Percentiles rank a stretch among this genome's conserved stretches.
Evolutionary conservation across 2,329 filamentous ascomycete genomes (phyloP).

Genomic region (Aphanocladium album): DNA sequence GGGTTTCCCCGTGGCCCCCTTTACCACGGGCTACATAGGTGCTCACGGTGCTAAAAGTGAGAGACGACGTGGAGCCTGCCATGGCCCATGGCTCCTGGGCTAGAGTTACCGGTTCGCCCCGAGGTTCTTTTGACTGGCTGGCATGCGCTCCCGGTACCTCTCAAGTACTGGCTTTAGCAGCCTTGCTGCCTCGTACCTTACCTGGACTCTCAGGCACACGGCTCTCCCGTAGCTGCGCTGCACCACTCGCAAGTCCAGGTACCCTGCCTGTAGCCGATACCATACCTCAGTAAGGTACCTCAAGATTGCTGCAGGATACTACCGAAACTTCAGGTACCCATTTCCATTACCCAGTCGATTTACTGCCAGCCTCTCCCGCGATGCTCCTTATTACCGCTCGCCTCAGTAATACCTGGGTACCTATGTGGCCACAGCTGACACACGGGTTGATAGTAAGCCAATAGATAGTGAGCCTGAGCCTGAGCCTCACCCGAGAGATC

Average conservation of each 20-base stretch:
- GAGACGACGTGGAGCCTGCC: no score
- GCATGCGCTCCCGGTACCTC: background rate
- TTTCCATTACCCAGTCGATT: background rate
- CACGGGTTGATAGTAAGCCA: conserved; percentile 1
- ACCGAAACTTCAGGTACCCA: background rate
- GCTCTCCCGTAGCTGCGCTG: background rate
- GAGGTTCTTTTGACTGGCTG: conserved; percentile 3
- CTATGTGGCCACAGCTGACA: conserved; percentile 1
- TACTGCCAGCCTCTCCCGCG: background rate
- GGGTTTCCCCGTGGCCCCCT: background rate
- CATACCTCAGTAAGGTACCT: no score
- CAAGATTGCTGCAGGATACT: background rate
- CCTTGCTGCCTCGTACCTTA: background rate
- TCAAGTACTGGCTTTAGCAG: background rate
- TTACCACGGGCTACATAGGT: no score
- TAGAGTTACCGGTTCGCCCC: conserved; percentile 14
- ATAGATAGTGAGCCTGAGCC: background rate
- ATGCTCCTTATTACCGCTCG: background rate
- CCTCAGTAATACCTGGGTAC: background rate
- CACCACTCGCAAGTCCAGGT: background rate
- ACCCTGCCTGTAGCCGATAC: background rate
- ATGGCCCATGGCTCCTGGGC: no score
- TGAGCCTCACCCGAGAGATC: background rate
- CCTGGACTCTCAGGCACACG: background rate
- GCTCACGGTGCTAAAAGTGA: no score